These are phyloP conservation scores for Phytophthora chlamydospora DNA, from an alignment of 352 stramenopile genomes.

Conservation along the genomic window DNA sequence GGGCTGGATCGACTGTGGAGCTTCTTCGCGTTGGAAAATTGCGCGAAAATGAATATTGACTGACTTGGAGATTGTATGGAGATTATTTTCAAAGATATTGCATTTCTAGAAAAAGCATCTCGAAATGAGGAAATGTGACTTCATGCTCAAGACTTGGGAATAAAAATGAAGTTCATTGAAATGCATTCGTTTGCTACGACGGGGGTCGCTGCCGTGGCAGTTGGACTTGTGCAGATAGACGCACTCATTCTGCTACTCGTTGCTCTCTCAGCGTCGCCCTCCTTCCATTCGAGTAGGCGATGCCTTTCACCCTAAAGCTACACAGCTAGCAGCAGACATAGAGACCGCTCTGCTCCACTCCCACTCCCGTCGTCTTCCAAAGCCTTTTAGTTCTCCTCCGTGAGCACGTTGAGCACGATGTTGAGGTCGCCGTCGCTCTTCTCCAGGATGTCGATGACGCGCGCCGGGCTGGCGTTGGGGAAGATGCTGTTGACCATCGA, in stretches of 20 bases:
- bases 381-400: conserved; percentile 52
- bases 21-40: neutral
- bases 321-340: neutral
- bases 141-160: neutral
- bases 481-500: conserved; percentile 68
- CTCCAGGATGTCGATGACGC: conserved; percentile 67
- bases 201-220: neutral
- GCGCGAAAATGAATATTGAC: conserved; percentile 6
- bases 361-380: conserved; percentile 1
- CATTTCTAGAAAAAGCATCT: no score
- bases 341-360: no score
- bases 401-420: conserved; percentile 79
- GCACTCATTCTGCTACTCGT: neutral
- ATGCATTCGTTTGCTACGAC: conserved; percentile 4
- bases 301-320: no score
- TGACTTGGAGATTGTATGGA: no score
- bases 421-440: conserved; percentile 71
- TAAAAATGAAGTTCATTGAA: conserved; percentile 28
- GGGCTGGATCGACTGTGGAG: conserved; percentile 19
- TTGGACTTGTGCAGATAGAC: no score
- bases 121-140: no score
- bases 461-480: conserved; percentile 52
- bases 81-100: no score
- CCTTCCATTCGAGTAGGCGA: conserved; percentile 13
- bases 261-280: neutral